A percentile compares a stretch with the other conserved stretches of the same genome.
Conservation (phyloP, 768 basidiomycete species). For the Auricularia sp. region DNA sequence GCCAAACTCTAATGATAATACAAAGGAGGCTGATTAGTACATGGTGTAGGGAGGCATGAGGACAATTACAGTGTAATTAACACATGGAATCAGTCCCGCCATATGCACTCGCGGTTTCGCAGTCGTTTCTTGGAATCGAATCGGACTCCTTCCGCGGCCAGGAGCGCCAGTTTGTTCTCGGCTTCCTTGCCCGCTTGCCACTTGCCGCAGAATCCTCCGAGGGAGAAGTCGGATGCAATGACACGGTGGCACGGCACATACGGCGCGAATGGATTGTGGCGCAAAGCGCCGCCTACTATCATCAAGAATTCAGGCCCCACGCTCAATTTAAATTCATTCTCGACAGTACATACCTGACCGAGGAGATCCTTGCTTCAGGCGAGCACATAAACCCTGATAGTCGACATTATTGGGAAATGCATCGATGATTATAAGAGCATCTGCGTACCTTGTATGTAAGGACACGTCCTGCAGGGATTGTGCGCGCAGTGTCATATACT, state of each 20-base stretch:
- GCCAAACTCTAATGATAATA: no score
- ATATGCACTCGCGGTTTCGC: neutral
- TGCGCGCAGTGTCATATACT: slow-evolving; percentile 44
- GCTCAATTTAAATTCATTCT: no score
- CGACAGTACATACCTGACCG: slow-evolving; percentile 41
- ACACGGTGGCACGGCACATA: slow-evolving; percentile 63
- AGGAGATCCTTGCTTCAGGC: slow-evolving; percentile 46
- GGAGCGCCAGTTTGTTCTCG: slow-evolving; percentile 38
- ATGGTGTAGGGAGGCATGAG: no score
- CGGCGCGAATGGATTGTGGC: slow-evolving; percentile 58
- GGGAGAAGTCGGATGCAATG: slow-evolving; percentile 47
- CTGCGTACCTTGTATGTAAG: slow-evolving; percentile 39
- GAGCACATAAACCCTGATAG: slow-evolving; percentile 30
- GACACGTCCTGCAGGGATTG: slow-evolving; percentile 43
- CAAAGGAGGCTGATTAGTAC: no score
- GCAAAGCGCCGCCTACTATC: slow-evolving; percentile 52
- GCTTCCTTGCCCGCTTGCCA: slow-evolving; percentile 34
- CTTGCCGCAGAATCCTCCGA: slow-evolving; percentile 58
- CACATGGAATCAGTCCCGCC: neutral
- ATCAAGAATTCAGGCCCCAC: neutral
- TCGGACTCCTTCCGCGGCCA: slow-evolving; percentile 42
- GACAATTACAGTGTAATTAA: no score
- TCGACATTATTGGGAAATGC: neutral
- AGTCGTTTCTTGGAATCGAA: slow-evolving; percentile 20
- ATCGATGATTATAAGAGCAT: neutral